Evolutionary conservation across 75 land plant genomes (phyloP).

Genomic region (Cunninghamia lanceolata): DNA sequence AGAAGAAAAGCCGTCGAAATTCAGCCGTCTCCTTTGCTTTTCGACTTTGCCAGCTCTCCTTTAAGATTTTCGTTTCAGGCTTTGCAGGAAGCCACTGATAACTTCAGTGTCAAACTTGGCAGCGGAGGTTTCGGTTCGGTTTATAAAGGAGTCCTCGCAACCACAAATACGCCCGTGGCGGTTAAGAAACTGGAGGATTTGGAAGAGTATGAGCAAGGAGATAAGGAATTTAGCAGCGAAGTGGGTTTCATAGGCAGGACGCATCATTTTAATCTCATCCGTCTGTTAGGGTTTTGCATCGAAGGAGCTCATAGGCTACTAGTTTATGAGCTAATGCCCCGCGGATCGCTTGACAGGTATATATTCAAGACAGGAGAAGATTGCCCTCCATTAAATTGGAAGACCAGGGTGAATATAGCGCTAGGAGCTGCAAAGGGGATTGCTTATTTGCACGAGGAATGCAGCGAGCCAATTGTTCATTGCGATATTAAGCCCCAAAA

Average conservation of each 20-base stretch:
- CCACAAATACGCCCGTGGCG: conserved; percentile 14
- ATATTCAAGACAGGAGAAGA: background rate
- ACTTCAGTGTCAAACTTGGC: conserved; percentile 27
- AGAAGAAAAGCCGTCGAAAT: background rate
- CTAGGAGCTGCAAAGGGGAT: conserved; percentile 57
- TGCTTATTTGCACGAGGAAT: conserved; percentile 57
- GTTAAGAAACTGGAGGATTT: conserved; percentile 29
- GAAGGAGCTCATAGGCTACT: background rate
- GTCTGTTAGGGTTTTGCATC: background rate
- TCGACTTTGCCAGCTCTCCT: background rate
- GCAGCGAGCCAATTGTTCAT: conserved; percentile 57
- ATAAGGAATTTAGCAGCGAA: conserved; percentile 32
- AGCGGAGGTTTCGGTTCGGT: conserved; percentile 23
- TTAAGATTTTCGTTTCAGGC: conserved; percentile 22
- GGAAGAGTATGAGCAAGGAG: conserved; percentile 14
- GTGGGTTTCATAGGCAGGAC: conserved; percentile 17
- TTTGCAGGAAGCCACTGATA: conserved; percentile 19
- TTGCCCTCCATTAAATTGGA: conserved; percentile 13
- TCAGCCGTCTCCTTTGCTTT: background rate
- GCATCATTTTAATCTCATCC: background rate
- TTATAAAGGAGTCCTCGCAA: background rate
- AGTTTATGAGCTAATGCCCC: conserved; percentile 31
- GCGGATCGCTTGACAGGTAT: conserved; percentile 14
- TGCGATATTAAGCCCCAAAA: conserved; percentile 63
- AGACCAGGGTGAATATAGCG: conserved; percentile 33